These are phyloP conservation scores for Herpetospermum pedunculosum DNA, from an alignment of 306 rosid species.

Conservation along the genomic window DNA sequence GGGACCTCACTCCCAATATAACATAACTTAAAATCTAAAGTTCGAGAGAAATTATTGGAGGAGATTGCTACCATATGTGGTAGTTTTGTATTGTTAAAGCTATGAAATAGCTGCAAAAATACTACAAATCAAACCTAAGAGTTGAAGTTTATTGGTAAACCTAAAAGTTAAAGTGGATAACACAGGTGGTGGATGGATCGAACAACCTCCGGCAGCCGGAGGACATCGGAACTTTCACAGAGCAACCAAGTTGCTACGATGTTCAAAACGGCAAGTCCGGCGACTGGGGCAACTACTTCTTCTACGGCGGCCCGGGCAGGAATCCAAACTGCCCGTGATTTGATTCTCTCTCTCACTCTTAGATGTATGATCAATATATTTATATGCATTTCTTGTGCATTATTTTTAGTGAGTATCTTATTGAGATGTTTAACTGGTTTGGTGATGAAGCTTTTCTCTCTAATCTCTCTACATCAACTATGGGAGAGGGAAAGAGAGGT, in stretches of 20 bases:
- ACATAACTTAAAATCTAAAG: too few relatives aligned
- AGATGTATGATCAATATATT: not conserved
- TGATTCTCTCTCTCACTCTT: conserved; percentile 14
- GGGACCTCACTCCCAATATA: too few relatives aligned
- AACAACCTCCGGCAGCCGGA: conserved; percentile 82
- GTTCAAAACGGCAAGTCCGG: conserved; percentile 72
- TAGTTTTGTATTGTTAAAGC: too few relatives aligned
- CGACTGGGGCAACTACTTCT: conserved; percentile 93
- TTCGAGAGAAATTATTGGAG: too few relatives aligned
- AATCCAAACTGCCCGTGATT: conserved; percentile 56
- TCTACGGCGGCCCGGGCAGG: conserved; percentile 97
- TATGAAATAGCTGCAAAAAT: too few relatives aligned
- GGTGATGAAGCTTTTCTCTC: not conserved
- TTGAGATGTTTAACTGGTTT: not conserved
- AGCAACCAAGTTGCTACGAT: conserved; percentile 78
- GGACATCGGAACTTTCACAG: conserved; percentile 66
- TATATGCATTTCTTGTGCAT: not conserved
- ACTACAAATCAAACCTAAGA: too few relatives aligned
- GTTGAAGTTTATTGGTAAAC: too few relatives aligned
- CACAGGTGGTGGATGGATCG: conserved; percentile 46
- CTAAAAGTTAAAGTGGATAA: too few relatives aligned
- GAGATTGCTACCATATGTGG: too few relatives aligned
- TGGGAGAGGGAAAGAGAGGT: not conserved
- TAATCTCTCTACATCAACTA: not conserved
- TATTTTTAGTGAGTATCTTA: not conserved